phyloP scores from a whole-genome alignment of 2,329 filamentous ascomycete genomes.

The Trichoderma sp. region DNA sequence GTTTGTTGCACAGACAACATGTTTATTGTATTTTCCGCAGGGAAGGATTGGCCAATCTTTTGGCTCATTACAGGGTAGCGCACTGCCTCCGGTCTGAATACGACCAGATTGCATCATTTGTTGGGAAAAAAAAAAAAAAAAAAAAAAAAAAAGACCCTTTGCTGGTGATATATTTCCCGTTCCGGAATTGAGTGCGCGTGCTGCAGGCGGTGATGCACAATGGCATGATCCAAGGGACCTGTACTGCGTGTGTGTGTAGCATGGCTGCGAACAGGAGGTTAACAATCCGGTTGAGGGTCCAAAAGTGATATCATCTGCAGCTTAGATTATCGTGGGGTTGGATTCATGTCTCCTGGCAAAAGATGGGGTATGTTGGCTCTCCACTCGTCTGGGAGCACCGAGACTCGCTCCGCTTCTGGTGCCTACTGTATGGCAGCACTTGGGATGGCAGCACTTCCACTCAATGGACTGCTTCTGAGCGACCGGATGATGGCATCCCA shows the following conservation, averaged over 20 bases:
- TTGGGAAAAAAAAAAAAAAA: too few relatives aligned
- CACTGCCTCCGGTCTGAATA: not conserved
- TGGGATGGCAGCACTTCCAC: not conserved
- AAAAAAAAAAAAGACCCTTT: not conserved
- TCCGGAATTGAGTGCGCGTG: not conserved
- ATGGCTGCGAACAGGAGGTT: not conserved
- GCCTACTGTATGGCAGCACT: not conserved
- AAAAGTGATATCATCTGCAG: slow-evolving; percentile 20
- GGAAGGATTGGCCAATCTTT: not conserved
- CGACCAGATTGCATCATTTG: slow-evolving; percentile 12
- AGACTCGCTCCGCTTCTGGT: not conserved
- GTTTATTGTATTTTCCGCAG: not conserved
- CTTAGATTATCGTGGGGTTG: slow-evolving; percentile 19
- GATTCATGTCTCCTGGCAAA: not conserved
- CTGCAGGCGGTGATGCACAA: slow-evolving; percentile 14
- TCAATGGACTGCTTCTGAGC: not conserved
- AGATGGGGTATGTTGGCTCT: not conserved
- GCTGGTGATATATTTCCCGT: not conserved
- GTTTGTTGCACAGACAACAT: not conserved
- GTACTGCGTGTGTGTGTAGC: not conserved
- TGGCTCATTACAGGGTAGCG: not conserved
- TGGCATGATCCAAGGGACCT: not conserved
- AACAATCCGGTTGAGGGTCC: not conserved
- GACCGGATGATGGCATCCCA: not conserved
- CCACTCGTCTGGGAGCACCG: not conserved